A percentile compares a stretch with the other conserved stretches of the same genome.
phyloP scores from a whole-genome alignment of 192 early-diverging fungal species.

The Gaertneriomyces sp. region DNA sequence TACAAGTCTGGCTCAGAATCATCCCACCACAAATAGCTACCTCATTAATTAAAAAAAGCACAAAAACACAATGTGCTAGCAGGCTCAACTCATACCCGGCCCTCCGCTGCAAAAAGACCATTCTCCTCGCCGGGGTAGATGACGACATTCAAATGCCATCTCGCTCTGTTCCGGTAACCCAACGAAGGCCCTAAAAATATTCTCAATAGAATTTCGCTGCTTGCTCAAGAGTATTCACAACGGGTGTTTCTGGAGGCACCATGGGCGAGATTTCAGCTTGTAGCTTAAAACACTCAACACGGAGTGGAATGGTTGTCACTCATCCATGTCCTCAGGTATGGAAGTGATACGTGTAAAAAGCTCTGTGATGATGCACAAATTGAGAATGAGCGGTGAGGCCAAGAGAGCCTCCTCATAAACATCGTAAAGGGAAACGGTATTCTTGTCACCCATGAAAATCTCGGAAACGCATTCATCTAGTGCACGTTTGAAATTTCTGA shows the following conservation, averaged over 20 bases:
- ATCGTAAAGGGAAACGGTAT: slow-evolving; percentile 97
- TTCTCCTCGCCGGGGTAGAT: too few relatives aligned
- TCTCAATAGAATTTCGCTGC: slow-evolving; percentile 95
- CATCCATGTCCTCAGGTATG: slow-evolving; percentile 68
- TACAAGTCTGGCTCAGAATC: too few relatives aligned
- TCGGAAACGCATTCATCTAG: slow-evolving; percentile 97
- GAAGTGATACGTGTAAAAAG: slow-evolving; percentile 95
- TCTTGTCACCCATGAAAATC: slow-evolving; percentile 98
- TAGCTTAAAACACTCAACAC: slow-evolving; percentile 88
- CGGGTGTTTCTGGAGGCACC: slow-evolving; percentile 87
- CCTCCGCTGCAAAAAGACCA: too few relatives aligned
- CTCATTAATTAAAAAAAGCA: too few relatives aligned
- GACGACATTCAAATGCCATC: slow-evolving; percentile 78
- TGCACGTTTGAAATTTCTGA: slow-evolving; percentile 97
- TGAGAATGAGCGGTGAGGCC: slow-evolving; percentile 95
- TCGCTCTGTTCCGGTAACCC: slow-evolving; percentile 94
- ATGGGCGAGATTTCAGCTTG: slow-evolving; percentile 99
- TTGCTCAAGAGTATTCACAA: slow-evolving; percentile 95
- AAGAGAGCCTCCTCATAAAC: slow-evolving; percentile 98
- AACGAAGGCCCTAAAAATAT: slow-evolving; percentile 96
- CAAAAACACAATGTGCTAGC: too few relatives aligned
- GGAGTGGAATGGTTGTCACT: slow-evolving; percentile 83
- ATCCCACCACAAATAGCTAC: too few relatives aligned
- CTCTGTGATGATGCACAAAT: slow-evolving; percentile 91
- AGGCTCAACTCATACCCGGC: too few relatives aligned